A percentile compares a stretch with the other conserved stretches of the same genome.
These are phyloP conservation scores for Suillus bovinus DNA, from an alignment of 768 basidiomycete genomes.

Conservation along the genomic window DNA sequence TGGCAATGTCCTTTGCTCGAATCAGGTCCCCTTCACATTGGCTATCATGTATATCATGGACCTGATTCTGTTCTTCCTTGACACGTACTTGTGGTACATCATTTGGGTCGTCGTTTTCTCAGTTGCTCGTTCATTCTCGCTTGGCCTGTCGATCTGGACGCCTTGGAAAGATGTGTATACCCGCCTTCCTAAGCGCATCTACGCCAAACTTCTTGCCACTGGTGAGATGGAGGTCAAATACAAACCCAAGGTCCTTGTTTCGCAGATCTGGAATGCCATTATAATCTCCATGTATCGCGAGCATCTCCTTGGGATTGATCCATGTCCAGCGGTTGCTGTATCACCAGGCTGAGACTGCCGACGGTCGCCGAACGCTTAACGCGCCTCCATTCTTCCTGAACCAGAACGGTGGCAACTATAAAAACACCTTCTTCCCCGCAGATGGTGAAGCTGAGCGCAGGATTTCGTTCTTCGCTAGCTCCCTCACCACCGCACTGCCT, in stretches of 20 bases:
- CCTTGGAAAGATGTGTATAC: slow-evolving; percentile 99
- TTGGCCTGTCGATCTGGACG: slow-evolving; percentile 98
- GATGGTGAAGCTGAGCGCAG: slow-evolving; percentile 96
- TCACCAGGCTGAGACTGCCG: slow-evolving; percentile 91
- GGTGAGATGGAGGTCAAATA: slow-evolving; percentile 99
- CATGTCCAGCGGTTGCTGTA: slow-evolving; percentile 97
- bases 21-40: slow-evolving; percentile 93
- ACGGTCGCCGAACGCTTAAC: slow-evolving; percentile 88
- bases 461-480: slow-evolving; percentile 98
- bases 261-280: slow-evolving; percentile 99
- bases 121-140: slow-evolving; percentile 83
- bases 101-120: slow-evolving; percentile 98
- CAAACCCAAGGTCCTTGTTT: slow-evolving; percentile 98
- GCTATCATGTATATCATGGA: slow-evolving; percentile 99
- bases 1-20: slow-evolving; percentile 77
- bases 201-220: slow-evolving; percentile 94
- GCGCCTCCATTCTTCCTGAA: slow-evolving; percentile 98
- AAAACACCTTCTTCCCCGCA: slow-evolving; percentile 87
- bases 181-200: slow-evolving; percentile 94
- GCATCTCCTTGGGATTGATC: slow-evolving; percentile 94
- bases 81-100: slow-evolving; percentile 99
- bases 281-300: slow-evolving; percentile 99
- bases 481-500: slow-evolving; percentile 92
- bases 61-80: slow-evolving; percentile 95
- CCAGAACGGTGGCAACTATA: slow-evolving; percentile 71